Conservation (phyloP, 257 asterid genomes). For the Petunia axillaris region DNA sequence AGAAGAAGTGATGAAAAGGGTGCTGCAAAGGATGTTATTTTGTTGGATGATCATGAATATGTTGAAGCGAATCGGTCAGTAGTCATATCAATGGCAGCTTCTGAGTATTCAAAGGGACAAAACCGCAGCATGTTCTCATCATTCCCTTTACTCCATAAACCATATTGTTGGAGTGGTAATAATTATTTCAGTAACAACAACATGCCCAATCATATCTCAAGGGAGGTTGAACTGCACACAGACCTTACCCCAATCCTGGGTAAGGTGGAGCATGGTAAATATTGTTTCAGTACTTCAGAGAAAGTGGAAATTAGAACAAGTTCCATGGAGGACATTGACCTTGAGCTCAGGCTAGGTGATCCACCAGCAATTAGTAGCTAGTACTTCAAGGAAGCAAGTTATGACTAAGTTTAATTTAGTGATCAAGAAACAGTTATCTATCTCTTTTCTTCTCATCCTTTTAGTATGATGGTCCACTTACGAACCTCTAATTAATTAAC, state of each 20-base stretch:
- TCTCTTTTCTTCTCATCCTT: background rate
- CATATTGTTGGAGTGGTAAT: conserved; percentile 23
- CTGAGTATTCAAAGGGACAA: conserved; percentile 36
- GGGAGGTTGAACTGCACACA: too few species aligned
- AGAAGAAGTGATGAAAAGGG: too few species aligned
- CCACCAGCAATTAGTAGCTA: conserved; percentile 44
- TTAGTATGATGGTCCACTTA: background rate
- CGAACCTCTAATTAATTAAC: too few species aligned
- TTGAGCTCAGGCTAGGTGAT: conserved; percentile 75
- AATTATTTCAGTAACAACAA: too few species aligned
- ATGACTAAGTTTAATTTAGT: background rate
- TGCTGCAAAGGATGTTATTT: background rate
- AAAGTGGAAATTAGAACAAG: conserved; percentile 12
- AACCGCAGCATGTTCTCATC: conserved; percentile 28
- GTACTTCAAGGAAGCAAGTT: background rate
- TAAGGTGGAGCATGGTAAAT: background rate
- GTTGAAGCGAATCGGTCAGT: background rate
- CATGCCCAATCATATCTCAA: too few species aligned
- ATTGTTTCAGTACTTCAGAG: conserved; percentile 23
- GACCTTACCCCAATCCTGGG: too few species aligned
- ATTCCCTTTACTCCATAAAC: conserved; percentile 26
- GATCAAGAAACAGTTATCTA: background rate
- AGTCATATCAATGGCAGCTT: background rate
- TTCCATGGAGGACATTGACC: conserved; percentile 61
- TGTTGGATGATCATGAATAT: background rate